A percentile compares a stretch with the other conserved stretches of the same genome.
phyloP scores from a whole-genome alignment of 495 filamentous ascomycete genomes.

The Talaromyces proteolyticus region DNA sequence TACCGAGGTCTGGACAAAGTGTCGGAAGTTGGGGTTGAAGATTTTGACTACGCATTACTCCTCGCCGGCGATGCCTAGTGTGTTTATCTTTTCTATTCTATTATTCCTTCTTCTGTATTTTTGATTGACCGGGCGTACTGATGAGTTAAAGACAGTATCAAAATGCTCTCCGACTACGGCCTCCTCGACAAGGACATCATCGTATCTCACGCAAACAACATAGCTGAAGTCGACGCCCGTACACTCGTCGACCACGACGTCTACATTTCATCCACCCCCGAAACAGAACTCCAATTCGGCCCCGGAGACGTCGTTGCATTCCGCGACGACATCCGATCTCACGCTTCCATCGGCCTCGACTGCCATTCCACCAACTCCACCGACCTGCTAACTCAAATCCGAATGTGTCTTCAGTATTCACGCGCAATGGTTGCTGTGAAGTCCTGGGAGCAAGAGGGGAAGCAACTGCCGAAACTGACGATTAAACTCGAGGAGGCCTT shows the following conservation, averaged over 20 bases:
- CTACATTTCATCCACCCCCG: conserved; percentile 19
- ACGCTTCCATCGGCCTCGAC: conserved; percentile 29
- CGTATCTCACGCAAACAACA: conserved; percentile 17
- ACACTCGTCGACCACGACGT: conserved; percentile 10
- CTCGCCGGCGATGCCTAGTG: conserved; percentile 6
- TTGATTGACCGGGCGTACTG: background rate
- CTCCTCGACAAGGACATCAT: conserved; percentile 19
- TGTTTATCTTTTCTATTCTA: no score
- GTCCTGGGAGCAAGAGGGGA: conserved; percentile 12
- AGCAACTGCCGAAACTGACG: conserved; percentile 16
- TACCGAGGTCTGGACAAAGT: conserved; percentile 14
- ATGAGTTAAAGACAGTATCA: conserved; percentile 2
- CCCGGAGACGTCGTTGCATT: conserved; percentile 10
- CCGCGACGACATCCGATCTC: conserved; percentile 5
- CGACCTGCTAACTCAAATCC: conserved; percentile 25
- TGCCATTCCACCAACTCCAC: conserved; percentile 27
- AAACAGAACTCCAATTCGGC: conserved; percentile 22
- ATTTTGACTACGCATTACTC: conserved; percentile 23
- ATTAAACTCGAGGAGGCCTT: conserved; percentile 31
- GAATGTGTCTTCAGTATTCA: conserved; percentile 22
- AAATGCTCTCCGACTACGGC: conserved; percentile 8
- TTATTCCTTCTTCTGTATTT: no score
- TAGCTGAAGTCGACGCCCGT: conserved; percentile 12
- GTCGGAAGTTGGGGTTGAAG: conserved; percentile 14
- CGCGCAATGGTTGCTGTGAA: conserved; percentile 15